Conservation (phyloP, 106 monocot species). For the Platanthera zijinensis region DNA sequence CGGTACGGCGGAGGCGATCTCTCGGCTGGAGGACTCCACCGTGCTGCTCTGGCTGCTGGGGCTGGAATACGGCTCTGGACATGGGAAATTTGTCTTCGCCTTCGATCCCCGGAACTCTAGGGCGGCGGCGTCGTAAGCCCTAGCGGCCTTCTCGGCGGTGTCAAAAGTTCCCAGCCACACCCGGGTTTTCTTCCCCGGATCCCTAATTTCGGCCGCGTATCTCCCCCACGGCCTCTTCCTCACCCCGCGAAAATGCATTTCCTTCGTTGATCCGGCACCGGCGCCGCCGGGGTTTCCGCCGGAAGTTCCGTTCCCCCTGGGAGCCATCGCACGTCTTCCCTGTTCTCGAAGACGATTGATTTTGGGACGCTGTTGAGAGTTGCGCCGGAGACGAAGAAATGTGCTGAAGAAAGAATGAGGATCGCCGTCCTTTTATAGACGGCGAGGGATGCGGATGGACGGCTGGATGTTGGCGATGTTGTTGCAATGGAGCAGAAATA, state of each 20-base stretch:
- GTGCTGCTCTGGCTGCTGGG: constrained; percentile 30
- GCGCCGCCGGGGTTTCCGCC: neutral
- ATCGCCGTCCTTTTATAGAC: neutral
- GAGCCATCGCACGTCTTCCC: neutral
- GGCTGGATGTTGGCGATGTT: neutral
- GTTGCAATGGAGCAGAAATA: neutral
- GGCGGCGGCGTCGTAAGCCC: constrained; percentile 10
- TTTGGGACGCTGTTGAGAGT: no score
- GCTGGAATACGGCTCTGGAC: neutral
- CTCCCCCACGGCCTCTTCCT: constrained; percentile 18
- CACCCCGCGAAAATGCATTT: constrained; percentile 5
- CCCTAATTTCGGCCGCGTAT: constrained; percentile 15
- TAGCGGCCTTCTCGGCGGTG: constrained; percentile 12
- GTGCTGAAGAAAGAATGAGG: no score
- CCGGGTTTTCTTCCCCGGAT: constrained; percentile 14
- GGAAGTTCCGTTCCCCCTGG: neutral
- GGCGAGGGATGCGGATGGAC: neutral
- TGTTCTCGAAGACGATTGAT: neutral
- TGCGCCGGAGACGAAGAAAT: no score
- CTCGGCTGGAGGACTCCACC: constrained; percentile 19
- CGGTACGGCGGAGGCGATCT: neutral
- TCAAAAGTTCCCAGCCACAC: constrained; percentile 12
- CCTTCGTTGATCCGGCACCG: neutral
- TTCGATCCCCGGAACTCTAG: constrained; percentile 6
- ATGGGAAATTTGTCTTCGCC: constrained; percentile 10